Evolutionary conservation across 345 rosid genomes (phyloP), one percentile per base, ranked within the genome.

Genomic region (Kandelia obovata): DNA sequence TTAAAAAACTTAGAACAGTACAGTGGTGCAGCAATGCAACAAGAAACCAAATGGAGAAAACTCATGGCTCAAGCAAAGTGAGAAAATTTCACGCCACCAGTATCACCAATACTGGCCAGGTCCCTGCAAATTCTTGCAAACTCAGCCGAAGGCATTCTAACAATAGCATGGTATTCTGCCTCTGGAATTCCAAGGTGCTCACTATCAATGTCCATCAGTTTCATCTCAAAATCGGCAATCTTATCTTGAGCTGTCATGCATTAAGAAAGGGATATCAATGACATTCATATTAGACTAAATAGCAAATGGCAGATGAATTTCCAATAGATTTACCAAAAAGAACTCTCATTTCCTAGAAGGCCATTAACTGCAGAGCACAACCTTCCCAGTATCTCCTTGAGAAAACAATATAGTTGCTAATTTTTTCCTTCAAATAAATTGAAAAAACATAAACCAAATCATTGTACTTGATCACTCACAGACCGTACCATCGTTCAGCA

Each of bases 141-240:
- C 64, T 96, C 99, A 63, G 84, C 75, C 1, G 99, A 92, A 5
- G 99, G 99, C 99, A 96, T 96, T 72, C 81, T 81, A 46, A 96
- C 98, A 70, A 96, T 96, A 3, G 99, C 92, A 20, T 92, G 98
- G 69, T 92, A 96, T 69, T 96, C 98, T 23, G 98, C 99, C 70
- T 92, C 99, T 5, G 98, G 99, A 60, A 96, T 96, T 5, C 99
- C 99, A 30, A 96, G 89, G 73, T 96, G 99, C 85, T 96, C 99
- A 30, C 97, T 90, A 68, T 92, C 99, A 2, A 96, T 90, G 83
- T 92, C 98, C 99, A 92, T 96, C 79, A 96, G 79, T 69, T 90
- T 96, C 99, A 96, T 92, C 87, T 95, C 99, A 67, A 92, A 95
- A 55, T 95, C 99, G 0, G 99, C 86, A 69, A 95, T 95, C 75